Conservation (phyloP, 306 rosid species). For the Psophocarpus tetragonolobus region DNA sequence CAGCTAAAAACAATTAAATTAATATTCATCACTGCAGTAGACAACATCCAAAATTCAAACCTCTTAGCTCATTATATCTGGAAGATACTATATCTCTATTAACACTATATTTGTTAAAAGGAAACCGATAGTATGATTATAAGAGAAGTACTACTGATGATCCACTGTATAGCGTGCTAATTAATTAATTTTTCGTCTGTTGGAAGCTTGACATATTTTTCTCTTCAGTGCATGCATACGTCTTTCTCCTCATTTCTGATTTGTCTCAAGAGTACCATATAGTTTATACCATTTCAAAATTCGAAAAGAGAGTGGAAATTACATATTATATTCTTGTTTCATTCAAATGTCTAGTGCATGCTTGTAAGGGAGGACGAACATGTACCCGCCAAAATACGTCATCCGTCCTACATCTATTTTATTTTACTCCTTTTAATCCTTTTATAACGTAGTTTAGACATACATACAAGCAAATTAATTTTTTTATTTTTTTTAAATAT, state of each 20-base stretch:
- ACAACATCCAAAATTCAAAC: no score
- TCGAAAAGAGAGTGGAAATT: neutral
- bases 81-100: no score
- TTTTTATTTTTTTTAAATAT: no score
- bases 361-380: neutral
- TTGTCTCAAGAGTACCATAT: neutral
- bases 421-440: no score
- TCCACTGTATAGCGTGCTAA: slow-evolving; percentile 1
- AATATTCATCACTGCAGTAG: neutral
- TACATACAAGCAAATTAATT: no score
- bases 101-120: no score
- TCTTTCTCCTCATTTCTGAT: neutral
- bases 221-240: slow-evolving; percentile 13
- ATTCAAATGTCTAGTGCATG: neutral
- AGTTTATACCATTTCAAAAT: neutral
- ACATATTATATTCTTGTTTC: neutral
- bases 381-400: neutral
- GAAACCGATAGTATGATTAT: no score
- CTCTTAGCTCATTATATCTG: no score
- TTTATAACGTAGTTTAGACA: no score
- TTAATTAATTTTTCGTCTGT: neutral
- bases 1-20: neutral
- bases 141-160: neutral
- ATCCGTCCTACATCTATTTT: neutral
- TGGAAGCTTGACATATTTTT: neutral